Evolutionary conservation across 164 flowering plant species (phyloP).

Genomic region (Nelumbo lutea): DNA sequence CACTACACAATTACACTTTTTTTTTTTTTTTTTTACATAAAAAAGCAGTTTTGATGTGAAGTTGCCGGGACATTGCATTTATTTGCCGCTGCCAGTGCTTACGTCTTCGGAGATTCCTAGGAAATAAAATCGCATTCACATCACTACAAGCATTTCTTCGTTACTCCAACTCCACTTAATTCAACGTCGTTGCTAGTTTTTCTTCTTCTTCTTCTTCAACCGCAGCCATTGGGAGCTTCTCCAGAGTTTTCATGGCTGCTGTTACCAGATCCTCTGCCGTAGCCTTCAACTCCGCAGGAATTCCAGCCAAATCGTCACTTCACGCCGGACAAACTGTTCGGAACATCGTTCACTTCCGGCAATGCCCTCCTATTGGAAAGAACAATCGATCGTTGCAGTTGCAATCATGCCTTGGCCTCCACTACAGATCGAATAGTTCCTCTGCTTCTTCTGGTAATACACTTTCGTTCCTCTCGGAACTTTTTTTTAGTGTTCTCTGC

Average conservation of each 20-base stretch:
- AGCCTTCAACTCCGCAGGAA: slow-evolving; percentile 5
- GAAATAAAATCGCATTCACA: too few relatives aligned
- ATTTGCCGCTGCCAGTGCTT: too few relatives aligned
- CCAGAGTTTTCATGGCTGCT: slow-evolving; percentile 12
- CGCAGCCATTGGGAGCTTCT: neutral
- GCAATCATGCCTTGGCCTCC: slow-evolving; percentile 10
- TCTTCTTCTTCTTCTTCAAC: neutral
- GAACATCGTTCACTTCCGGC: slow-evolving; percentile 5
- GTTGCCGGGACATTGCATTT: too few relatives aligned
- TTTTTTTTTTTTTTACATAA: too few relatives aligned
- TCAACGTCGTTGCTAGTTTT: neutral
- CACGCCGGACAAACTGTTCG: slow-evolving; percentile 1
- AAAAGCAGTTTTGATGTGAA: too few relatives aligned
- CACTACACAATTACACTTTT: too few relatives aligned
- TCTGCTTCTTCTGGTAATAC: slow-evolving; percentile 15
- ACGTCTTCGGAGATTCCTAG: too few relatives aligned
- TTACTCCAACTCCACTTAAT: too few relatives aligned
- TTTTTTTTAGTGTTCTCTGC: neutral
- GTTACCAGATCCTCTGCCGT: slow-evolving; percentile 7
- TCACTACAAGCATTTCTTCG: too few relatives aligned
- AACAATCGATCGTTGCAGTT: slow-evolving; percentile 1
- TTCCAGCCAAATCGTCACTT: slow-evolving; percentile 2
- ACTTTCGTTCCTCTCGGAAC: neutral
- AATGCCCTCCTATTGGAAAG: slow-evolving; percentile 1
- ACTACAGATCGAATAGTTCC: slow-evolving; percentile 17